Conservation (phyloP, 2,329 filamentous ascomycete species). For the Cladosporium sphaerospermum region DNA sequence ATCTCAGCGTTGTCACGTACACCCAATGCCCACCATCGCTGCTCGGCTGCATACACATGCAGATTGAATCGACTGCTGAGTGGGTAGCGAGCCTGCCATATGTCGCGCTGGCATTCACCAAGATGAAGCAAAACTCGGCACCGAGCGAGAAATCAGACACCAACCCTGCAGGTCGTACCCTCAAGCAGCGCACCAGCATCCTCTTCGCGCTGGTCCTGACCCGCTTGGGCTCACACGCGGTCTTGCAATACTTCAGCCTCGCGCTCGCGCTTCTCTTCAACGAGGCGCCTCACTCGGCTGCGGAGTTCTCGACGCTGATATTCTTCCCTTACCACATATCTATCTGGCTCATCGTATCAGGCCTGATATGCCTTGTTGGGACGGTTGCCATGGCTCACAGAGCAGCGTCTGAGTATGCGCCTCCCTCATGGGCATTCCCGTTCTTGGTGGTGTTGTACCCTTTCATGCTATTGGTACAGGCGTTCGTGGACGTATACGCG, state of each 20-base stretch:
- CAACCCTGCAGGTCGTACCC: background rate
- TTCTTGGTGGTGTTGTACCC: slow-evolving; percentile 15
- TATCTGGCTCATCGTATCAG: slow-evolving; percentile 15
- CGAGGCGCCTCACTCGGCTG: slow-evolving; percentile 14
- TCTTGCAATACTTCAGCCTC: slow-evolving; percentile 18
- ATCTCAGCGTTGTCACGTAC: slow-evolving; percentile 18
- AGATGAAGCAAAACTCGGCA: background rate
- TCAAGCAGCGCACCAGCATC: slow-evolving; percentile 15
- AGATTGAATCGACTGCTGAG: slow-evolving; percentile 4
- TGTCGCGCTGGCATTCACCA: slow-evolving; percentile 14
- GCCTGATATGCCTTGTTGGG: slow-evolving; percentile 14
- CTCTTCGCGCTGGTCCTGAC: slow-evolving; percentile 13
- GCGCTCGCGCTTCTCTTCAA: slow-evolving; percentile 16
- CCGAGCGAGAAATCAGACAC: background rate
- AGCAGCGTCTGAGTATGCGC: slow-evolving; percentile 17
- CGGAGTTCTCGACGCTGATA: slow-evolving; percentile 15
- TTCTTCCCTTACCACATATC: slow-evolving; percentile 17
- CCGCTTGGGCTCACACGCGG: slow-evolving; percentile 15
- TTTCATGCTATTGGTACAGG: slow-evolving; percentile 11
- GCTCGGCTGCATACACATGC: background rate
- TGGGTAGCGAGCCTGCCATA: slow-evolving; percentile 13
- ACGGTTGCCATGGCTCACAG: slow-evolving; percentile 15
- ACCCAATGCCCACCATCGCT: slow-evolving; percentile 2
- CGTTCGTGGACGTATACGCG: slow-evolving; percentile 16
- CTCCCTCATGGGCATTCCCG: slow-evolving; percentile 14